Percentiles rank a stretch among this genome's conserved stretches.
phyloP scores from a whole-genome alignment of 2,329 filamentous ascomycete genomes.

The Amesomyces nigricolor region DNA sequence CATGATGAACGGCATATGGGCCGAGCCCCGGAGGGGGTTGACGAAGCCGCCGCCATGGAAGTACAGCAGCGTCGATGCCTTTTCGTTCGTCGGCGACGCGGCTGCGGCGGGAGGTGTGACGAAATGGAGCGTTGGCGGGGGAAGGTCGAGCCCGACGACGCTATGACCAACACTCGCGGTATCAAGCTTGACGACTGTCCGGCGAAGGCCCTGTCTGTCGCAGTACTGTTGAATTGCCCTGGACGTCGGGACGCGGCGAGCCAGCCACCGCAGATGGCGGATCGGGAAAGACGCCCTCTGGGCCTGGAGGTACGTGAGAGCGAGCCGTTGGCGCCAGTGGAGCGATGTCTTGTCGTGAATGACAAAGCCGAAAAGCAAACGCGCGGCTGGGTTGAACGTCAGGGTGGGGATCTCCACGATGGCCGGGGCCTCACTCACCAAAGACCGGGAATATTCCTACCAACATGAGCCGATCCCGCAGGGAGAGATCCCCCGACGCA shows the following conservation, averaged over 20 bases:
- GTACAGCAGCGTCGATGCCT: conserved; percentile 20
- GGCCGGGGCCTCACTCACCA: background rate
- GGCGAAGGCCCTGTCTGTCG: background rate
- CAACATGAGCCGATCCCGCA: background rate
- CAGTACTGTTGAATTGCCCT: conserved; percentile 7
- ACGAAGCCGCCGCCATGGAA: conserved; percentile 26
- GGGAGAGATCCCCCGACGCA: background rate
- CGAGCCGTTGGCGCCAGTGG: conserved; percentile 17
- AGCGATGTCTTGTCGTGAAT: conserved; percentile 3
- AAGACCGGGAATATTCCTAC: background rate
- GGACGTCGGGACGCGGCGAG: conserved; percentile 8
- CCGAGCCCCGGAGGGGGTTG: conserved; percentile 16
- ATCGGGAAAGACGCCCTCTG: conserved; percentile 10
- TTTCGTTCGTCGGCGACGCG: background rate
- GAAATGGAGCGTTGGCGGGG: conserved; percentile 17
- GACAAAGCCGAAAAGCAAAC: background rate
- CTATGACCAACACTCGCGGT: background rate
- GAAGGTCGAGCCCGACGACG: background rate
- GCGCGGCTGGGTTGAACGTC: background rate
- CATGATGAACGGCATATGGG: conserved; percentile 22
- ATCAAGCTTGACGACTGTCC: background rate
- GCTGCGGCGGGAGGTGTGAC: conserved; percentile 9
- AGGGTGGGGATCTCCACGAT: too few relatives aligned
- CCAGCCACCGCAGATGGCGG: conserved; percentile 5
- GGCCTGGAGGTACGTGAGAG: conserved; percentile 10